These are phyloP conservation scores for Cetraspora pellucida DNA, from an alignment of 192 early-diverging fungal species.

Conservation along the genomic window DNA sequence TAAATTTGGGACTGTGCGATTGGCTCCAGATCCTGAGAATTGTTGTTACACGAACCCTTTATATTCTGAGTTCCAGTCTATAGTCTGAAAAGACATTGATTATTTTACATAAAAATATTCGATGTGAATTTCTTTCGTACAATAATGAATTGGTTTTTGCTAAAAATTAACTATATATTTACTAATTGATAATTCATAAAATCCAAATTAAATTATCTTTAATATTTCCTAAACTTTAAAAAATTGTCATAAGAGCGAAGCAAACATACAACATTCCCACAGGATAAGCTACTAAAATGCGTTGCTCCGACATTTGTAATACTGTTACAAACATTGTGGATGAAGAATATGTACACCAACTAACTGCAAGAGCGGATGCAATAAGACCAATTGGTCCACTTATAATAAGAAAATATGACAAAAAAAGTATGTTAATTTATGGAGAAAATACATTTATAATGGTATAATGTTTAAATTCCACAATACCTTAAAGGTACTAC, in stretches of 20 bases:
- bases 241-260: slow-evolving; percentile 92
- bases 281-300: slow-evolving; percentile 93
- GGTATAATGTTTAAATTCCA: not conserved
- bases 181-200: too few species aligned
- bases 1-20: too few species aligned
- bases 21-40: too few species aligned
- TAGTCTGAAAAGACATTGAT: too few species aligned
- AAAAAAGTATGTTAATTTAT: not conserved
- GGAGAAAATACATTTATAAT: not conserved
- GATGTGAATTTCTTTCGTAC: too few species aligned
- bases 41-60: too few species aligned
- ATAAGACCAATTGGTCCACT: slow-evolving; percentile 64
- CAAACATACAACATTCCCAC: slow-evolving; percentile 89
- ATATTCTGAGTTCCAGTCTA: too few species aligned
- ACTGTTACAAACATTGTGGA: slow-evolving; percentile 94
- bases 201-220: too few species aligned
- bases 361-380: slow-evolving; percentile 68
- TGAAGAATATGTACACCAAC: slow-evolving; percentile 95
- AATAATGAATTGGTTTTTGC: too few species aligned
- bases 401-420: not conserved
- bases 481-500: slow-evolving; percentile 69
- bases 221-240: slow-evolving; percentile 49
- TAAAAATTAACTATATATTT: too few species aligned
- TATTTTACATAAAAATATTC: too few species aligned
- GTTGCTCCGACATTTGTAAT: slow-evolving; percentile 88